Evolutionary conservation across 495 filamentous ascomycete genomes (phyloP).

Genomic region (Podospora pseudocomata): DNA sequence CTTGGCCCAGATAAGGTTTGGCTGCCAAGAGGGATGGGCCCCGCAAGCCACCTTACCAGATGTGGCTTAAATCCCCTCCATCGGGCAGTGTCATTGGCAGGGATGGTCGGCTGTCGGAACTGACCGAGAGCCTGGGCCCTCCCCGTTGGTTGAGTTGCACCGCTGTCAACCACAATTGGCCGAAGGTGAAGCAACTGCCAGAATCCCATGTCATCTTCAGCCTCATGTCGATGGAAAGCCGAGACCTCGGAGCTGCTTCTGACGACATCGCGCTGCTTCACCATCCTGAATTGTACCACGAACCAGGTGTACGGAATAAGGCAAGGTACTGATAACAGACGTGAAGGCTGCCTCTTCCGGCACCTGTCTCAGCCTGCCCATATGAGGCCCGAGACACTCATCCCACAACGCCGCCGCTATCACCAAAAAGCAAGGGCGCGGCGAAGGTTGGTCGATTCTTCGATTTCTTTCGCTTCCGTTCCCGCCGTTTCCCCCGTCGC

Average conservation of each 20-base stretch:
- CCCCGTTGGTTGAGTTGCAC: not conserved
- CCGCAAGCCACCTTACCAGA: not conserved
- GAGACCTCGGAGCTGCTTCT: not conserved
- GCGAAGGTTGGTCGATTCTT: not conserved
- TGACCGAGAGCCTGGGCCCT: not conserved
- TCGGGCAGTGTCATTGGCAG: no score
- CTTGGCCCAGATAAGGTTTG: not conserved
- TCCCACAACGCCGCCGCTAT: not conserved
- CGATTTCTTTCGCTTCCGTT: not conserved
- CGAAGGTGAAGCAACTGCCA: not conserved
- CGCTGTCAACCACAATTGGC: not conserved
- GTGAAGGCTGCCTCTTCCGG: not conserved
- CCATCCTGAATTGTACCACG: not conserved
- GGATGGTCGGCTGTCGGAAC: not conserved
- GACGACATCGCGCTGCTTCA: not conserved
- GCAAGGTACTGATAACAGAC: not conserved
- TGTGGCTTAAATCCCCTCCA: not conserved
- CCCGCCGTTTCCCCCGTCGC: not conserved
- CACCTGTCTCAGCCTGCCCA: not conserved
- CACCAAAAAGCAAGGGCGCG: not conserved
- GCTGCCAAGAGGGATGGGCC: not conserved
- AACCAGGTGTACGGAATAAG: not conserved
- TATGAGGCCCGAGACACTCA: not conserved
- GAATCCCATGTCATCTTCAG: not conserved
- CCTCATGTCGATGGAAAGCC: slow-evolving; percentile 3